These are phyloP conservation scores for Tetraselmis chui DNA, from an alignment of 139 green algal genomes.

Conservation along the genomic window DNA sequence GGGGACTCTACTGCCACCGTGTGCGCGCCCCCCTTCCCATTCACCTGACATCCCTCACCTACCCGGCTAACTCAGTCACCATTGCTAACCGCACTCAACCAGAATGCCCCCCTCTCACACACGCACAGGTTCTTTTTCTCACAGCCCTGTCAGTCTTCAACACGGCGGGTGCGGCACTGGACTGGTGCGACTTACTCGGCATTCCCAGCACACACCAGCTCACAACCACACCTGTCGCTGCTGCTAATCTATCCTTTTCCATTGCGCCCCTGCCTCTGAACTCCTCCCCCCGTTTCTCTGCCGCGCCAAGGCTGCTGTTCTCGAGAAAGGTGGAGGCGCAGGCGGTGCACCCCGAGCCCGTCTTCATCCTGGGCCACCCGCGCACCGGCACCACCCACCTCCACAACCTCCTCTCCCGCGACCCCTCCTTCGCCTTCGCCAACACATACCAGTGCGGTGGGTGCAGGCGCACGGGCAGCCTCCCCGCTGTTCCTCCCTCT, in stretches of 20 bases:
- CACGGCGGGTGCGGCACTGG: slow-evolving; percentile 26
- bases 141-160: slow-evolving; percentile 42
- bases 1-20: slow-evolving; percentile 29
- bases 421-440: slow-evolving; percentile 42
- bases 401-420: slow-evolving; percentile 52
- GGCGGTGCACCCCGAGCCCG: slow-evolving; percentile 35
- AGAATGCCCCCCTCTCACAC: too few species aligned
- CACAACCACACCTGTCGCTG: neutral
- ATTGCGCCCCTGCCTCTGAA: too few species aligned
- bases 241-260: neutral
- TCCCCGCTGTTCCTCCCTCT: neutral
- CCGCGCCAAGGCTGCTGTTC: slow-evolving; percentile 34
- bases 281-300: too few species aligned
- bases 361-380: slow-evolving; percentile 60
- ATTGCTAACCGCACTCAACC: too few species aligned
- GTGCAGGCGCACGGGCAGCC: too few species aligned
- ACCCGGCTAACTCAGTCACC: too few species aligned
- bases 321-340: slow-evolving; percentile 9
- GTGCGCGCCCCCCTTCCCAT: slow-evolving; percentile 4
- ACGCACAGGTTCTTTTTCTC: slow-evolving; percentile 50
- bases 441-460: slow-evolving; percentile 49
- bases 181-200: slow-evolving; percentile 18
- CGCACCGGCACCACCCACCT: slow-evolving; percentile 64
- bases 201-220: neutral
- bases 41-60: too few species aligned